Evolutionary conservation across 2,329 filamentous ascomycete genomes (phyloP), one percentile per base, ranked within the genome.

Genomic region (Fusarium humuli): DNA sequence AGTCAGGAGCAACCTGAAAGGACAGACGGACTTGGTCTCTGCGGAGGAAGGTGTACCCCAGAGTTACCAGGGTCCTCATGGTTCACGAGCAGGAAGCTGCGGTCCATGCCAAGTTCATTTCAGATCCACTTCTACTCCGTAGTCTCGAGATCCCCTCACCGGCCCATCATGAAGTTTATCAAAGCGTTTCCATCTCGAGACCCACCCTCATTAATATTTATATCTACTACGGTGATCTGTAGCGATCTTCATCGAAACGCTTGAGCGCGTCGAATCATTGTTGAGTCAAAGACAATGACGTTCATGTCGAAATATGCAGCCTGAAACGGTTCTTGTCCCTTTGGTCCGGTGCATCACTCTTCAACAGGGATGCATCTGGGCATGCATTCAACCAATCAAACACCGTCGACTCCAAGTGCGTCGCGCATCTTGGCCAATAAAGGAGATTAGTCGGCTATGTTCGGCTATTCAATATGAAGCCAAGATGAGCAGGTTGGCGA

Each of bases 361-460:
- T 41, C 20, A 59, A 67, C 72, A 58, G 53, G 72, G 71, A 64
- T 73, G 59, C 66, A 61, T 55, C 45, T 70, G 46, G 49, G 46
- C 56, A 57, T 66, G 50, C 54, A 64, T 56, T 58, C 25, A 25
- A 20, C 72, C 70, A 74, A 74, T 74, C 61, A 65, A 23, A 48
- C 22, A 20, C 20, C 18, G n/a, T 23, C 6, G 14, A 60, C 46
- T 32, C 11, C 29, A 48, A 47, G 44, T 40, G 48, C 40, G 37
- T 40, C 46, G 41, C 45, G 18, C 20, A 10, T 1, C n/a, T 47
- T 40, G 22, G 16, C 72, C 70, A 75, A 72, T 75, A 14, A 25
- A 59, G 73, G 73, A 63, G 71, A 71, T 67, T 75, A 72, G 42
- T 75, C 73, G 73, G 73, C 60, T 72, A 71, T 45, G 62, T 69